Percentiles rank a stretch among this genome's conserved stretches.
These are phyloP conservation scores for Diplodia mutila DNA, from an alignment of 2,329 filamentous ascomycete species.

Conservation along the genomic window DNA sequence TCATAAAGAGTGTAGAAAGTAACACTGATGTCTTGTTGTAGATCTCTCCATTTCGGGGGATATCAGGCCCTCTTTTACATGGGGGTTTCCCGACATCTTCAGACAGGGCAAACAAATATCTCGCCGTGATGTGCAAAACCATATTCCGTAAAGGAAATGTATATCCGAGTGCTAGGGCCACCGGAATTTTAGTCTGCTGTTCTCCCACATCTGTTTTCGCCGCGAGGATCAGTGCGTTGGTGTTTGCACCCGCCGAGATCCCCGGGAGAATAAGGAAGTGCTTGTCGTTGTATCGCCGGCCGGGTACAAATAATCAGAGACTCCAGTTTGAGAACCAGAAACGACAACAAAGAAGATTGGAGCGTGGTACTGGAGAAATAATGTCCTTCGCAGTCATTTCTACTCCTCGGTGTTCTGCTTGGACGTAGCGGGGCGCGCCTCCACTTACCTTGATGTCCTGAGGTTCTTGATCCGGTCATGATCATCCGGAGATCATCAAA, in stretches of 20 bases:
- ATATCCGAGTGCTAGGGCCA: no score
- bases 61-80: not conserved
- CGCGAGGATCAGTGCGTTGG: no score
- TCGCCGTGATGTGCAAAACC: not conserved
- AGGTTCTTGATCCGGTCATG: not conserved
- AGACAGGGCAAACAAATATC: not conserved
- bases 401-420: not conserved
- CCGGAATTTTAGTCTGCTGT: no score
- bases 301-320: no score
- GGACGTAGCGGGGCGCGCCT: not conserved
- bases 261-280: no score
- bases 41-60: not conserved
- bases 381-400: not conserved
- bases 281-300: no score
- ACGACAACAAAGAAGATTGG: no score
- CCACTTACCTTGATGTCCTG: not conserved
- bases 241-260: no score
- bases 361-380: not conserved
- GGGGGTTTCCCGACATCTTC: not conserved
- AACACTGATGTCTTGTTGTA: not conserved
- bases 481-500: not conserved
- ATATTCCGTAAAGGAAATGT: not conserved
- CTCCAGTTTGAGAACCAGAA: no score
- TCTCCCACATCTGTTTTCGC: no score
- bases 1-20: not conserved